These are phyloP conservation scores for Prillingera fragicola DNA, from an alignment of 1,284 basidiomycete genomes.

Conservation along the genomic window DNA sequence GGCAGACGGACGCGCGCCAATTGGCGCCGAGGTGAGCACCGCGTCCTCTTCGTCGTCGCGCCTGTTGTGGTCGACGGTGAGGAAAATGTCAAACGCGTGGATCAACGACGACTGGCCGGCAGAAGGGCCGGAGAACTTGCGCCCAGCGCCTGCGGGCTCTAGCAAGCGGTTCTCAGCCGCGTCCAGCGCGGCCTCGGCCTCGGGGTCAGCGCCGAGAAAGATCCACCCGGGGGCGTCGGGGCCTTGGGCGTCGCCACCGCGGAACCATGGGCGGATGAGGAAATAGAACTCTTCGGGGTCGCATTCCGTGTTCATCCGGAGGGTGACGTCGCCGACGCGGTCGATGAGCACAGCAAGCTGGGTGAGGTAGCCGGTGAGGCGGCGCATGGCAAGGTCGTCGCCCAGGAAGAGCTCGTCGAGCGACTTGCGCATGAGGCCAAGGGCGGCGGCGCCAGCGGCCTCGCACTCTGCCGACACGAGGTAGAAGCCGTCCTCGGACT, in stretches of 20 bases:
- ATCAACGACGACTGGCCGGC: slow-evolving; percentile 87
- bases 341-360: slow-evolving; percentile 64
- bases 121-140: slow-evolving; percentile 74
- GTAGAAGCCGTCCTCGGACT: slow-evolving; percentile 87
- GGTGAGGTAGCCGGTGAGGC: slow-evolving; percentile 68
- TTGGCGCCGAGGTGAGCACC: background rate
- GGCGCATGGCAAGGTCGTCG: slow-evolving; percentile 66
- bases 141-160: slow-evolving; percentile 23
- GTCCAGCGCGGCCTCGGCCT: slow-evolving; percentile 50
- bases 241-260: slow-evolving; percentile 68
- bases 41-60: slow-evolving; percentile 22
- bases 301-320: slow-evolving; percentile 65
- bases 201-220: slow-evolving; percentile 68
- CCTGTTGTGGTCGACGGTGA: slow-evolving; percentile 61
- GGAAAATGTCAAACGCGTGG: slow-evolving; percentile 82
- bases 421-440: slow-evolving; percentile 76
- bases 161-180: slow-evolving; percentile 47
- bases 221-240: slow-evolving; percentile 63
- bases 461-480: slow-evolving; percentile 85
- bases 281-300: slow-evolving; percentile 78
- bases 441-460: slow-evolving; percentile 76
- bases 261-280: slow-evolving; percentile 85
- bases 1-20: no score
- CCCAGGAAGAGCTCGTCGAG: slow-evolving; percentile 90
- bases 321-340: slow-evolving; percentile 59